Base-by-base conservation (phyloP, 2,329 filamentous ascomycete species). In the Macroventuria anomochaeta region DNA sequence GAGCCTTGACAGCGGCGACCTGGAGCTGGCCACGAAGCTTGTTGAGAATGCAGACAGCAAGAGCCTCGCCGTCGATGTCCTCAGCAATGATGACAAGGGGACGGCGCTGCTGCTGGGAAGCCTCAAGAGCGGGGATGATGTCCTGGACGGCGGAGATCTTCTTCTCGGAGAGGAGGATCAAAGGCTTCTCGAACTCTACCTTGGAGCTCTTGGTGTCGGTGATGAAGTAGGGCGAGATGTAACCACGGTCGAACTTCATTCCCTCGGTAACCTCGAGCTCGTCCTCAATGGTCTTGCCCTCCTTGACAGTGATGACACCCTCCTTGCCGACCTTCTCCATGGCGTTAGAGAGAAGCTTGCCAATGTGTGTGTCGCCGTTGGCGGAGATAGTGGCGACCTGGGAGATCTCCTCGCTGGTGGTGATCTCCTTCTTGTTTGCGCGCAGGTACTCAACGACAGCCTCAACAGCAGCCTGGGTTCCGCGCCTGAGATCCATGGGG, bases 261-360 rank as follows among this genome's bases (percentile, higher is more conserved):
- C 95, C 95, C 88, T 99, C 95, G 55, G 95, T 99, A 59, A 99
- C 88, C 82, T 99, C 95, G 51, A 99, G 89, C 86, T 99, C 95
- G 69, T 99, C 95, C 71, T 90, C 87, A 75, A 96, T 88, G 57
- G 95, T 97, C 89, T 97, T 99, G 76, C 95, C 95, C 85, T 99
- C 95, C 89, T 99, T 99, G 75, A 97, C 93, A 54, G 95, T 99
- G 78, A 99, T 99, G 74, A 99, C 95, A 84, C 95, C 95, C 83
- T 99, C 95, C 86, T 99, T 99, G 80, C 95, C 95, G 62, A 99
- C 95, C 86, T 96, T 96, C 86, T 99, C 95, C 95, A 99, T 99
- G 68, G 95, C 95, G 75, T 88, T 97, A 75, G 95, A 93, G 77
- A 99, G 95, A 75, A 99, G 86, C 80, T 91, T 88, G 70, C 95